Conservation (phyloP, 2,329 filamentous ascomycete genomes). For the Colletotrichum neosansevieriae region DNA sequence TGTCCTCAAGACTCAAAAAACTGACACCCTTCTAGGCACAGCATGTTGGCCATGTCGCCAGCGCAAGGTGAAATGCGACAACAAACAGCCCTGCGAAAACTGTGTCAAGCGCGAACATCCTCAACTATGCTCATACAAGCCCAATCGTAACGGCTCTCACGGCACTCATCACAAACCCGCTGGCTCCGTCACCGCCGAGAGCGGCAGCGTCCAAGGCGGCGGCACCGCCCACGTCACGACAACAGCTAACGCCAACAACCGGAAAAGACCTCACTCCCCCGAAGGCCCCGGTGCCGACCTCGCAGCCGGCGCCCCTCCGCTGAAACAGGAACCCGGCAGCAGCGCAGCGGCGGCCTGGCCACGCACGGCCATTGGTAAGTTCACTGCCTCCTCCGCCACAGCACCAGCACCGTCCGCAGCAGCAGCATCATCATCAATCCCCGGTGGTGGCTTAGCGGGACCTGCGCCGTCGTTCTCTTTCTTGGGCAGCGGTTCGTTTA, state of each 20-base stretch:
- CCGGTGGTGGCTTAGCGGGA: conserved; percentile 23
- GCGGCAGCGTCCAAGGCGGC: conserved; percentile 39
- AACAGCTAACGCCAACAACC: conserved; percentile 30
- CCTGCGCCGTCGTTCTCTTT: conserved; percentile 28
- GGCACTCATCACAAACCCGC: conserved; percentile 45
- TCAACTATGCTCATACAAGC: conserved; percentile 75
- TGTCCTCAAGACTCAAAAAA: not conserved
- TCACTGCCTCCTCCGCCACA: conserved; percentile 9
- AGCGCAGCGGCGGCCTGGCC: conserved; percentile 52
- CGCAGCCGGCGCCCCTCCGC: conserved; percentile 44
- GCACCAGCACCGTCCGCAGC: conserved; percentile 17
- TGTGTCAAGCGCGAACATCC: conserved; percentile 75
- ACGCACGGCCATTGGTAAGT: conserved; percentile 52
- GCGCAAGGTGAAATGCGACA: conserved; percentile 77
- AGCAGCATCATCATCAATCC: conserved; percentile 15
- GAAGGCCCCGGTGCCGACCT: conserved; percentile 53
- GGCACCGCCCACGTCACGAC: conserved; percentile 45
- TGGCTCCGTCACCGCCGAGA: conserved; percentile 43
- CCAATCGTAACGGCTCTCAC: conserved; percentile 60
- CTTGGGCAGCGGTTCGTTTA: conserved; percentile 32
- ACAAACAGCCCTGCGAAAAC: conserved; percentile 76
- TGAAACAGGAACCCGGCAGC: conserved; percentile 53
- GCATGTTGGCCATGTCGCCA: conserved; percentile 77
- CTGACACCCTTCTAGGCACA: conserved; percentile 58
- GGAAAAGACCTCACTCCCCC: conserved; percentile 59